Base-by-base conservation (phyloP, 192 early-diverging fungal species). In the Jimgerdemannia lactiflua region DNA sequence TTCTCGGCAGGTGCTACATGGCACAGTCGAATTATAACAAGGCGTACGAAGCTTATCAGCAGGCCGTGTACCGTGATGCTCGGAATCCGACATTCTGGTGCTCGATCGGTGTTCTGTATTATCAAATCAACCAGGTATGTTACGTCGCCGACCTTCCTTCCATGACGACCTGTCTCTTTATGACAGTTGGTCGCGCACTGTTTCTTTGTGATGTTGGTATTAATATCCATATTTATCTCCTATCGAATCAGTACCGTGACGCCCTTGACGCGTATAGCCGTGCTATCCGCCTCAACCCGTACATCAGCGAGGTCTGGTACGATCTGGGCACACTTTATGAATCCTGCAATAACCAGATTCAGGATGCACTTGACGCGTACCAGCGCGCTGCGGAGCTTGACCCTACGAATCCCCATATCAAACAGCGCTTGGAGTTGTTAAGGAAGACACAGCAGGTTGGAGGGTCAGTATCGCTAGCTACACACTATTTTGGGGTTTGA, bases 61-160 rank as follows among this genome's bases (percentile, higher is more conserved):
- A 98, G 78, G 97, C 97, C 3, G 97, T 99, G 2, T 92, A 95
- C 77, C 89, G 94, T 19, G 97, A 99, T 79, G 92, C 91, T 4
- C 90, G 92, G 69, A 98, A 99, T 73, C 97, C 97, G 4, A 94
- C 92, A 4, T 98, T 98, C 80, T 99, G 98, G 98, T 98, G 96
- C 80, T 98, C 97, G 2, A 99, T 99, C 69, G 98, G 98, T 41
- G 96, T 99, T 0, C 85, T 99, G 3, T 99, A 99, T 76, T 99
- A 94, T 85, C 95, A 98, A 79, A 98, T 99, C 77, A 96, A 92
- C 71, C 95, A 95, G 71, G 87, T 88, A 78, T 29, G 29, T 29
- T 29, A 29, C 29, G 29, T 29, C 29, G 29, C 29, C 29, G 29
- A 29, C 29, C 29, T 29, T 29, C 29, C 29, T 29, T 29, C 1